Evolutionary conservation across 2,329 filamentous ascomycete genomes (phyloP).

Genomic region (Macrophomina pseudophaseolina): DNA sequence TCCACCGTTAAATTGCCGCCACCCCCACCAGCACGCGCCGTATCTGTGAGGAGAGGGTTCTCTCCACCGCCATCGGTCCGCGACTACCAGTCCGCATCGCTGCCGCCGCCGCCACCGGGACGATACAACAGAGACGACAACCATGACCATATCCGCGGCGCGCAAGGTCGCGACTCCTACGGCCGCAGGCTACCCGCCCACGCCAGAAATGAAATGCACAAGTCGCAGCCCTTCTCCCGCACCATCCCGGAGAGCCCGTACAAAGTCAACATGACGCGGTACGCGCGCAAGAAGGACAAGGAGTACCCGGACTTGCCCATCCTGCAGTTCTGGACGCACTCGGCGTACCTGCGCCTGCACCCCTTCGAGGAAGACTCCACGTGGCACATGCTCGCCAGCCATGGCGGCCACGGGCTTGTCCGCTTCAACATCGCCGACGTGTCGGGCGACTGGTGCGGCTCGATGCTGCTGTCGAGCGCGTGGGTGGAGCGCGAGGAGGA

Average conservation of each 20-base stretch:
- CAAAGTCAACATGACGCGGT: constrained; percentile 25
- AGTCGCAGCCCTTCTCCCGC: constrained; percentile 11
- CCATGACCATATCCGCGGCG: too few species aligned
- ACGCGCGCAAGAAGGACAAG: not conserved
- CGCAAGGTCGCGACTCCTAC: too few species aligned
- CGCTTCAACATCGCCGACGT: not conserved
- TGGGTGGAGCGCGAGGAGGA: not conserved
- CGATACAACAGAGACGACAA: too few species aligned
- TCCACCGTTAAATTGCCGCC: too few species aligned
- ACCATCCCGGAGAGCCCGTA: constrained; percentile 29
- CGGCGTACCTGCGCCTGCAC: constrained; percentile 26
- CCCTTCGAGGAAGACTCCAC: not conserved
- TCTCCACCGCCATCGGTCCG: too few species aligned
- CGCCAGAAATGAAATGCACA: too few species aligned
- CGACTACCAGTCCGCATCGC: too few species aligned
- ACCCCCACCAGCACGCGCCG: too few species aligned
- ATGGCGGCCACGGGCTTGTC: not conserved
- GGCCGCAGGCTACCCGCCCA: too few species aligned
- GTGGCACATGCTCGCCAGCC: not conserved
- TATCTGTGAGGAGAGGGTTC: too few species aligned
- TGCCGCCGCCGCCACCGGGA: too few species aligned
- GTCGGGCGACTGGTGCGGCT: constrained; percentile 17
- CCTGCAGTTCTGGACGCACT: constrained; percentile 43
- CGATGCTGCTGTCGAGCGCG: not conserved
- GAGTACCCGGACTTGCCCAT: constrained; percentile 31